Base-by-base conservation (phyloP, 208 protist species). In the Crithidia sp. region DNA sequence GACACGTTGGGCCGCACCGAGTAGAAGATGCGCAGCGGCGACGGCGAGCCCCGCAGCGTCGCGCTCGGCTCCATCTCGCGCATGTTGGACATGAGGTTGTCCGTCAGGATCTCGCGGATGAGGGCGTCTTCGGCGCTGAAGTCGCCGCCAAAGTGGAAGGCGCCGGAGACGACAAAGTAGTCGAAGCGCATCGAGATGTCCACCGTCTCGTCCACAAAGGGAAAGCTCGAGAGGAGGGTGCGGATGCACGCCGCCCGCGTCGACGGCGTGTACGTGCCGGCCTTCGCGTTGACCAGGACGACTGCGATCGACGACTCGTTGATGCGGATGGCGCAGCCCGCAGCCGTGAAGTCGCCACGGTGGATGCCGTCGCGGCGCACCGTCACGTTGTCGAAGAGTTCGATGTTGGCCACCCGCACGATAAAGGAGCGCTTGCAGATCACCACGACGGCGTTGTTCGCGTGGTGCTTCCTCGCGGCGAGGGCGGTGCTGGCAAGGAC, bases 101-200 rank as follows among this genome's bases (percentile, higher is more conserved):
- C 67, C 1, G 78, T 17, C 14, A 79, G 73, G 10, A 95, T 92
- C 50, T 93, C 82, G 5, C 78, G 53, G 10, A 83, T 62, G 13
- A 96, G 76, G 36, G 79, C 67, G 66, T 96, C 91, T 4, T 85
- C 71, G 12, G 54, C 66, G n/a, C 68, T 82, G 56, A 87, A 90
- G 54, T 81, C 79, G 58, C 67, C 75, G 19, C 79, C 83, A 17
- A 82, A 95, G 57, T 87, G 82, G 63, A 96, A 93, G 66, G 67
- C 67, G 16, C 89, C 87, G 4, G 83, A 84, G 6, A 89, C 81
- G 19, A 96, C 62, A 63, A 91, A 63, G 69, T 94, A 96, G 67
- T 96, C 91, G 62, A 93, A 94, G 8, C 87, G 74, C n/a, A 75
- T 65, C 14, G 66, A 76, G 50, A 90, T 74, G 55, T 94, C 91